Evolutionary conservation across 1,284 basidiomycete species (phyloP).

Genomic region (Trichosporon sp.): DNA sequence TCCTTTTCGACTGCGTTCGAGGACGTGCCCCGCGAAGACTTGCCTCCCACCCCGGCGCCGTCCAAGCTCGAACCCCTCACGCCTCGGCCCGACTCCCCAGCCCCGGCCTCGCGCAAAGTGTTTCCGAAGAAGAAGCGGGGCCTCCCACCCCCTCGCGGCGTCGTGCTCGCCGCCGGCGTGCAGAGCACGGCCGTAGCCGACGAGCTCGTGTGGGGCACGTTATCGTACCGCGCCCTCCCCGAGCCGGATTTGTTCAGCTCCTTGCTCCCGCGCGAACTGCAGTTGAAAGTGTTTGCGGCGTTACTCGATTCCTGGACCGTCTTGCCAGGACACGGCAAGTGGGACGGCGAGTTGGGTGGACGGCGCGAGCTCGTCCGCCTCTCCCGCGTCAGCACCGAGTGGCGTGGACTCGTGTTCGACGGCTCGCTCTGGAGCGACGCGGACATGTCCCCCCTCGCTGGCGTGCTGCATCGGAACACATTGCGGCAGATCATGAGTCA

Average conservation of each 20-base stretch:
- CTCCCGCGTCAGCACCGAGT: constrained; percentile 77
- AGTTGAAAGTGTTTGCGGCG: constrained; percentile 64
- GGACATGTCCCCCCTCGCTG: constrained; percentile 66
- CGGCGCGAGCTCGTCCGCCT: constrained; percentile 75
- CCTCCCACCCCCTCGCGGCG: constrained; percentile 25
- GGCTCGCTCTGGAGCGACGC: constrained; percentile 79
- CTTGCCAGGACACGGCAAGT: constrained; percentile 61
- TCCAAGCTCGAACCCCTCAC: not conserved
- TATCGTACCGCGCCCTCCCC: constrained; percentile 27
- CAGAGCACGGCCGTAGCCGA: constrained; percentile 24
- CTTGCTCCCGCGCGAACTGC: constrained; percentile 72
- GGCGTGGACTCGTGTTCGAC: constrained; percentile 78
- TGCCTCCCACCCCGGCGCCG: not conserved
- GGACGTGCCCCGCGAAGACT: not conserved
- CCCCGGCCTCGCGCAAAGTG: not conserved
- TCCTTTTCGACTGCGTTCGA: constrained; percentile 12
- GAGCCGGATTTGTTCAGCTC: constrained; percentile 50
- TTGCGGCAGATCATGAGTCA: constrained; percentile 38
- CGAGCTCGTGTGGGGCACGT: constrained; percentile 35
- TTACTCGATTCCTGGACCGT: constrained; percentile 59
- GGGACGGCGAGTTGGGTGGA: constrained; percentile 72
- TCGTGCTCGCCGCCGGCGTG: constrained; percentile 29
- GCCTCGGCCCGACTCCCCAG: not conserved
- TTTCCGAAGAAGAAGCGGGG: not conserved
- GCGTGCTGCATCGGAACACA: constrained; percentile 49